Base-by-base conservation (phyloP, 2,329 filamentous ascomycete genomes). In the Monosporascus sp. region DNA sequence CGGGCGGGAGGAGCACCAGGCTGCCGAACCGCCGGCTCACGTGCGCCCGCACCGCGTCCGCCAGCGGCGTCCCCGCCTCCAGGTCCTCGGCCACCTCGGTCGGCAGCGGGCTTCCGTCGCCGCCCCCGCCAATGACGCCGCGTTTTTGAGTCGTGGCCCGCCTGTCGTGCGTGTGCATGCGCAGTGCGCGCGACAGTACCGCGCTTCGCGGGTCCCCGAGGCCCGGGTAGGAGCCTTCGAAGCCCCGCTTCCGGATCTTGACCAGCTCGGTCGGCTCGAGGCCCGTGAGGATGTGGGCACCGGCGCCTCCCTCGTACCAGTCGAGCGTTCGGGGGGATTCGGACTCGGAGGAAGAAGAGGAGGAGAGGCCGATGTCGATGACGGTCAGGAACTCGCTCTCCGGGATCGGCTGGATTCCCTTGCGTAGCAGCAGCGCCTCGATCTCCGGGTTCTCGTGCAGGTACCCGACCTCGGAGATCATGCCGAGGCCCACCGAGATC, bases 381-480 rank as follows among this genome's bases (percentile, higher is more conserved):
- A 64, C 54, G 40, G 66, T 62, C 1, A 71, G 54, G 19, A 69
- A 55, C 52, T 69, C 66, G 2, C 60, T 51, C 51, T 71, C 69
- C 37, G 64, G 65, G 31, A 73, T 56, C 0, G 67, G 61, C 38
- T 69, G 66, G 46, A 73, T 65, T 2, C 69, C 73, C 36, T 66
- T 69, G 17, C 71, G 66, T 5, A 61, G 56, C 2, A 75, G 61
- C 9, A 69, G 49, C 2, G 58, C 61, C 54, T 73, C 69, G n/a
- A 75, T 65, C 3, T 70, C 66, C 0, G 64, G 65, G 45, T 70
- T 66, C 37, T 73, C 69, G 48, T 66, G 61, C 3, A 73, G 57
- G 51, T 68, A 67, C 22, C 71, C 72, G 3, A 73, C 69, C 19
- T 69, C 70, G 7, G 63, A 62, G 44, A 75, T 67, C 58, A 71